Base-by-base conservation (phyloP, 2,329 filamentous ascomycete species). In the Berkeleyomyces basicola region DNA sequence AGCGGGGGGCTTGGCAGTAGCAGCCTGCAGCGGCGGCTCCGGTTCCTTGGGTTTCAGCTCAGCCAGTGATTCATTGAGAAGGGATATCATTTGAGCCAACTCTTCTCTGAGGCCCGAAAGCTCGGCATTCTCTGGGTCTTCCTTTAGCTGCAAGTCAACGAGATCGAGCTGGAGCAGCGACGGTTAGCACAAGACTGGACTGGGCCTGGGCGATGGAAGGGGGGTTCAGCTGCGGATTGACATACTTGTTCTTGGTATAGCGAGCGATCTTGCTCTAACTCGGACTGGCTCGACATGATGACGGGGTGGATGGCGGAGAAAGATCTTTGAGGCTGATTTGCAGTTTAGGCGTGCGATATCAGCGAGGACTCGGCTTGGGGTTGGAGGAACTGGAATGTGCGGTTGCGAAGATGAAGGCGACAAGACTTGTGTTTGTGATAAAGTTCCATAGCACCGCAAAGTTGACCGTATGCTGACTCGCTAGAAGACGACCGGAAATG, bases 61-160 rank as follows among this genome's bases (percentile, higher is more conserved):
- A 76, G 86, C 85, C 73, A 96, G 86, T 69, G 85, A 83, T 71
- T 86, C 84, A 77, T 91, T 83, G 74, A 90, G 83, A 68, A 90
- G 81, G 72, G 81, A 79, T 74, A 97, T 86, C 74, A 89, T 83
- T 76, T 86, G 82, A 78, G 89, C 82, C 75, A 96, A 83, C 79
- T 95, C 90, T 72, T 82, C 77, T 74, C 87, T 85, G 72, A 96
- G 82, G 70, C 80, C 82, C 70, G 85, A 80, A 70, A 95, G 83
- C 74, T 92, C 90, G 69, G 77, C 78, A 73, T 90, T 92, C 64
- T 87, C 85, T 66, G 90, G 85, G 70, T 93, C 88, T 73, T 87
- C 84, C 73, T 86, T 84, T 63, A 95, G 82, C 67, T 88, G 87
- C 62, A 82, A 78, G 69, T 85, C 77, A 65, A 96, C 84, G 44